Conservation (phyloP, 345 rosid genomes). For the Cardamine occulta region DNA sequence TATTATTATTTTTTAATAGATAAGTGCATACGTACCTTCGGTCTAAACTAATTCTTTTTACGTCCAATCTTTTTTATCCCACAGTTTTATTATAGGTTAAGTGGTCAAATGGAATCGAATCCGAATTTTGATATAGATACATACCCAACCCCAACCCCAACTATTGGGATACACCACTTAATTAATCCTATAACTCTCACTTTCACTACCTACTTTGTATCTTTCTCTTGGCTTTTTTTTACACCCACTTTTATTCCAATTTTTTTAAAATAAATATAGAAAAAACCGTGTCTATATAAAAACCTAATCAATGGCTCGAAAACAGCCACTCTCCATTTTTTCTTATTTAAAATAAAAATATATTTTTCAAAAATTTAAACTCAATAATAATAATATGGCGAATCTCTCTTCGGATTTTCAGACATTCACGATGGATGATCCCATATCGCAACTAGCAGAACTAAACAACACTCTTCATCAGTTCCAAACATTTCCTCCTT, state of each 20-base stretch:
- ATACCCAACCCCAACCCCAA: too few relatives aligned
- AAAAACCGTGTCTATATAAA: constrained; percentile 23
- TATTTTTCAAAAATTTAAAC: neutral
- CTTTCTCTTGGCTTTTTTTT: neutral
- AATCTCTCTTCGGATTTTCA: constrained; percentile 43
- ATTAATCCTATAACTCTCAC: constrained; percentile 40
- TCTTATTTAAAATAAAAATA: neutral
- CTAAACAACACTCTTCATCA: constrained; percentile 44
- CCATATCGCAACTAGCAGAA: constrained; percentile 50
- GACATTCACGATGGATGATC: constrained; percentile 36
- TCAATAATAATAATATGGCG: constrained; percentile 30
- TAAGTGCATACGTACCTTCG: too few relatives aligned
- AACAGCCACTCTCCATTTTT: constrained; percentile 9
- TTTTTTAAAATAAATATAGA: neutral
- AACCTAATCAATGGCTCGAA: constrained; percentile 18
- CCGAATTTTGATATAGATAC: too few relatives aligned
- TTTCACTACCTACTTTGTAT: constrained; percentile 27
- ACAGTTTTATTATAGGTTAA: too few relatives aligned
- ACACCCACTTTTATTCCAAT: constrained; percentile 4
- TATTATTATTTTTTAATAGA: too few relatives aligned
- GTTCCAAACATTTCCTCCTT: constrained; percentile 47
- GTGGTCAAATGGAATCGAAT: too few relatives aligned
- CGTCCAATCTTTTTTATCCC: too few relatives aligned
- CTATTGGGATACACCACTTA: too few relatives aligned
- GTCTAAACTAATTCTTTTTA: too few relatives aligned